phyloP scores from a whole-genome alignment of 2,329 filamentous ascomycete genomes.

The Rugonectria rugulosa region DNA sequence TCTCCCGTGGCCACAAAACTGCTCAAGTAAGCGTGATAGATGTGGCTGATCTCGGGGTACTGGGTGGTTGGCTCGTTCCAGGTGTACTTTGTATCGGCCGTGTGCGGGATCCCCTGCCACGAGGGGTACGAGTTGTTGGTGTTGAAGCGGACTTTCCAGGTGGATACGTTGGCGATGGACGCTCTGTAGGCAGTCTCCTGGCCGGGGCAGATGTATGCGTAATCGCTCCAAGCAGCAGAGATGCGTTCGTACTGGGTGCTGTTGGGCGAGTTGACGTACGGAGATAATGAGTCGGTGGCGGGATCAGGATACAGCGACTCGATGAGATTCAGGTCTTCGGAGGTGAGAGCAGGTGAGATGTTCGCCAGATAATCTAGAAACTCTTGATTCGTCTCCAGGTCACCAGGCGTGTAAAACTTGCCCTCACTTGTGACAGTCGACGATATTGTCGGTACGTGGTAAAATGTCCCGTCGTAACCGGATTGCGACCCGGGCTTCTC shows the following conservation, averaged over 20 bases:
- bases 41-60: slow-evolving; percentile 45
- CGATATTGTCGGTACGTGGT: slow-evolving; percentile 47
- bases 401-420: slow-evolving; percentile 43
- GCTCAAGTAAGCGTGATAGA: slow-evolving; percentile 47
- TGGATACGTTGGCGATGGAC: slow-evolving; percentile 42
- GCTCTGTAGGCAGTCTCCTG: slow-evolving; percentile 53
- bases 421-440: slow-evolving; percentile 48
- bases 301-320: slow-evolving; percentile 47
- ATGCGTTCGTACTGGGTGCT: slow-evolving; percentile 55
- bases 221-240: slow-evolving; percentile 53
- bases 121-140: slow-evolving; percentile 44
- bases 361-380: slow-evolving; percentile 48
- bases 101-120: slow-evolving; percentile 49
- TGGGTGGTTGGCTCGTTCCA: slow-evolving; percentile 47
- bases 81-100: slow-evolving; percentile 45
- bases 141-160: slow-evolving; percentile 50
- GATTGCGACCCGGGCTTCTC: slow-evolving; percentile 55
- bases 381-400: slow-evolving; percentile 45
- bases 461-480: slow-evolving; percentile 48
- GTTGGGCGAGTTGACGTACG: slow-evolving; percentile 47
- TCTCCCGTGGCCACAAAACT: slow-evolving; percentile 48
- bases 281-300: slow-evolving; percentile 42
- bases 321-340: slow-evolving; percentile 40
- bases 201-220: slow-evolving; percentile 52
- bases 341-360: slow-evolving; percentile 42